phyloP scores from a whole-genome alignment of 2,329 filamentous ascomycete species.

The Stagonosporopsis tanaceti region DNA sequence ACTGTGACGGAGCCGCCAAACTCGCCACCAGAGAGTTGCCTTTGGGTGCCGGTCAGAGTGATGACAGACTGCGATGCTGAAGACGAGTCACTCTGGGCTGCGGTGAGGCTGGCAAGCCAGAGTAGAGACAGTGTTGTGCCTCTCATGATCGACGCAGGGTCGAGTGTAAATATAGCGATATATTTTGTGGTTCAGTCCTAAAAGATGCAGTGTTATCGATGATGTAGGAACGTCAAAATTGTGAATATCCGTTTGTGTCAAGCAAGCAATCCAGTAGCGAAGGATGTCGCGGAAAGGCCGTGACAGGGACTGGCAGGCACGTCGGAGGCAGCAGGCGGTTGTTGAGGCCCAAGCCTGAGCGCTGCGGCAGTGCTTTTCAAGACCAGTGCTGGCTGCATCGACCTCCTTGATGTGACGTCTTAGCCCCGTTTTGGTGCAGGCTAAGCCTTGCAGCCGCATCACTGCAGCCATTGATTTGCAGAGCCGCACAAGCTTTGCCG shows the following conservation, averaged over 20 bases:
- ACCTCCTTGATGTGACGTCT: constrained; percentile 20
- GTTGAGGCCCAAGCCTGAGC: constrained; percentile 16
- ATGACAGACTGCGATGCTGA: constrained; percentile 33
- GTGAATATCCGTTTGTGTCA: constrained; percentile 5
- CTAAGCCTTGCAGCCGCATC: constrained; percentile 15
- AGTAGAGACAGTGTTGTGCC: constrained; percentile 28
- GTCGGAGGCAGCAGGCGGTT: constrained; percentile 9
- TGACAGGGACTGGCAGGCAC: constrained; percentile 7
- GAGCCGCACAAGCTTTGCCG: constrained; percentile 17
- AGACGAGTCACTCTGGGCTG: constrained; percentile 36
- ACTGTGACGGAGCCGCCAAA: constrained; percentile 37
- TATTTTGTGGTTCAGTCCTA: constrained; percentile 2
- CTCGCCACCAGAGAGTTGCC: constrained; percentile 26
- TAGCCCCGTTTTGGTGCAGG: constrained; percentile 4
- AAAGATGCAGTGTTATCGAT: constrained; percentile 1
- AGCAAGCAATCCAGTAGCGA: constrained; percentile 10
- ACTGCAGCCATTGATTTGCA: constrained; percentile 18
- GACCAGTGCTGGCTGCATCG: constrained; percentile 6
- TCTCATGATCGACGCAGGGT: constrained; percentile 31
- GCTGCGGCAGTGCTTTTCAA: constrained; percentile 19
- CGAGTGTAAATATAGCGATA: constrained; percentile 17
- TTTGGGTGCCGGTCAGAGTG: constrained; percentile 35
- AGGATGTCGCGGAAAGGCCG: constrained; percentile 1
- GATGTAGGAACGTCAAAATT: constrained; percentile 13
- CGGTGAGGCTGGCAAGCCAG: constrained; percentile 36